phyloP scores from a whole-genome alignment of 2,329 filamentous ascomycete species.

The Ophiostoma novo-ulmi region DNA sequence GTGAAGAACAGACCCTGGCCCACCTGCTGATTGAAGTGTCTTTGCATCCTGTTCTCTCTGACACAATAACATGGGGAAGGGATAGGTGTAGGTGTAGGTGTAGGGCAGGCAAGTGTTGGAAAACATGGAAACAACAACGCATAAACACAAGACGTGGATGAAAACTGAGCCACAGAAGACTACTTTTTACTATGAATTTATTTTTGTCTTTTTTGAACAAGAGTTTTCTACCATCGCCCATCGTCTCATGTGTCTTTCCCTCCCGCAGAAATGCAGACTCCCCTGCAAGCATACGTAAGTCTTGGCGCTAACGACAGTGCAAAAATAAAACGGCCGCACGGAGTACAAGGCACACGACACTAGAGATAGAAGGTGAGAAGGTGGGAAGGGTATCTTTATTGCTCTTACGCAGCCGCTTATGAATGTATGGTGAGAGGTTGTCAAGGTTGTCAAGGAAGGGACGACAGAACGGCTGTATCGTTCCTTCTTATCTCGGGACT shows the following conservation, averaged over 20 bases:
- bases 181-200: background rate
- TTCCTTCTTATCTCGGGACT: background rate
- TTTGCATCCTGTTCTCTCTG: background rate
- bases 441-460: background rate
- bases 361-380: slow-evolving; percentile 2
- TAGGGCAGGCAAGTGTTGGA: background rate
- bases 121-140: background rate
- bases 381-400: slow-evolving; percentile 11
- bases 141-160: background rate
- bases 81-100: background rate
- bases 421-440: background rate
- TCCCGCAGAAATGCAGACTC: background rate
- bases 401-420: slow-evolving; percentile 4
- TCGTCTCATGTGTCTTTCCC: background rate
- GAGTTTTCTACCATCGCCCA: background rate
- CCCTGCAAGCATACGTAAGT: slow-evolving; percentile 22
- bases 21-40: background rate
- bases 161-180: background rate
- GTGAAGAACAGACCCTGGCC: background rate
- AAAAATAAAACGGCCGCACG: background rate
- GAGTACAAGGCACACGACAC: slow-evolving; percentile 16
- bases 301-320: slow-evolving; percentile 20
- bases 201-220: background rate
- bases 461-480: background rate
- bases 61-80: background rate